Percentiles rank a stretch among this genome's conserved stretches.
These are phyloP conservation scores for Flueggea neowawraea DNA, from an alignment of 441 rosid species.

Conservation along the genomic window DNA sequence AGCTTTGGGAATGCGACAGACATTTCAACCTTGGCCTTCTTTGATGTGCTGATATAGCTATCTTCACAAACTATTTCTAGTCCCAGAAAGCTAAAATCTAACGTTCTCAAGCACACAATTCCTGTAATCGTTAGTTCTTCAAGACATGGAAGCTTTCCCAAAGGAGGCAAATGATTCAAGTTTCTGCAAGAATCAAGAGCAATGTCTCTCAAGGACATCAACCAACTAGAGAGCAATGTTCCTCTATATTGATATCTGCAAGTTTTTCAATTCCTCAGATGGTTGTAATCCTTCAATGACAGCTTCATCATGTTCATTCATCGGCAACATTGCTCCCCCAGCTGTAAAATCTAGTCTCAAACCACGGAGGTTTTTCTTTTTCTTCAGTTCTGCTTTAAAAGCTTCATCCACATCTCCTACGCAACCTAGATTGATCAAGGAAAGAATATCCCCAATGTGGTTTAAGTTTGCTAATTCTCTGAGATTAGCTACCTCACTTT, in stretches of 20 bases:
- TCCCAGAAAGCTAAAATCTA: slow-evolving; percentile 10
- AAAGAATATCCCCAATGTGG: neutral
- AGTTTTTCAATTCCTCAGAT: neutral
- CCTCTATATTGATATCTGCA: neutral
- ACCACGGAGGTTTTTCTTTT: neutral
- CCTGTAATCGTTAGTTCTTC: neutral
- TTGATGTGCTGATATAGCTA: neutral
- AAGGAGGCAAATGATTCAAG: neutral
- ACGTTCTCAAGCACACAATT: neutral
- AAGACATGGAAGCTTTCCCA: slow-evolving; percentile 4
- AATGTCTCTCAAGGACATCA: neutral
- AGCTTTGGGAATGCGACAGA: slow-evolving; percentile 8
- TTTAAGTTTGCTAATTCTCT: neutral
- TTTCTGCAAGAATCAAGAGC: accelerated
- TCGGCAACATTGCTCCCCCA: too few species aligned
- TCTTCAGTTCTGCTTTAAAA: neutral
- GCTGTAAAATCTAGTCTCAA: too few species aligned
- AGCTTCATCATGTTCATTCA: neutral
- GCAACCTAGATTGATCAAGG: neutral
- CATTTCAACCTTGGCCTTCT: neutral
- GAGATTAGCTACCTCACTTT: neutral
- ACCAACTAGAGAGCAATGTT: neutral
- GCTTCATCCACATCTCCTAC: neutral
- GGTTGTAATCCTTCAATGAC: slow-evolving; percentile 1
- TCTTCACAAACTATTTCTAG: neutral